Evolutionary conservation across 1,284 basidiomycete genomes (phyloP), one percentile per base, ranked within the genome.

Genomic region (Leccinum fallax): DNA sequence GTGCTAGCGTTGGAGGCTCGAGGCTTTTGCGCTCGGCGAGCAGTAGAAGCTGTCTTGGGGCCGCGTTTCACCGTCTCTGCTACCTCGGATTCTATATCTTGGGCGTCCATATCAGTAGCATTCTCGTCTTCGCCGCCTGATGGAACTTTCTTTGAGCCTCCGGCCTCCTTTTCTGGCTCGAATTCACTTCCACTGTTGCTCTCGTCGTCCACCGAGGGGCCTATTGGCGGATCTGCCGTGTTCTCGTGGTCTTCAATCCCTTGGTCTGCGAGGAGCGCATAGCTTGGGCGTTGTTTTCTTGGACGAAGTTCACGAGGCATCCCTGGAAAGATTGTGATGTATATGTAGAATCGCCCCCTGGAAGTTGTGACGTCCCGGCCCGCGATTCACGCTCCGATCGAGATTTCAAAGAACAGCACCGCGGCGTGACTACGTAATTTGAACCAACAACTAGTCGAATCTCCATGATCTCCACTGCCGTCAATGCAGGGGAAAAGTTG

Each of bases 171-270:
- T 38, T 66, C 63, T 2, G 76, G 79, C 40, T 80, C 79, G 62
- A 85, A 85, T 64, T 84, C 84, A 63, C 80, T 80, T 3, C 68
- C 75, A 52, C 72, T 76, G 55, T 68, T 70, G 10, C 13, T 53
- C 11, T 61, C 71, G 4, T 76, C 72, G 30, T 76, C 71, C n/a
- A 65, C 61, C 7, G 52, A 56, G 7, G 56, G 60, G 8, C 36
- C 24, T 15, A 53, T 68, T 0, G 76, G 73, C 1, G 71, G 71
- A 2, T 71, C 71, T 4, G 69, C 72, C 5, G 62, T 63, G 2
- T 73, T 67, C 38, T 71, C 68, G 1, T 65, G 62, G 48, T 65
- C 63, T 1, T 69, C 59, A 5, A 21, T 28, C 3, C 43, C 58
- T 61, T 59, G 65, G 52, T 11, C 57, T 38, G 53, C 62, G 4